phyloP scores from a whole-genome alignment of 2,329 filamentous ascomycete genomes.

The Triangularia setosa region DNA sequence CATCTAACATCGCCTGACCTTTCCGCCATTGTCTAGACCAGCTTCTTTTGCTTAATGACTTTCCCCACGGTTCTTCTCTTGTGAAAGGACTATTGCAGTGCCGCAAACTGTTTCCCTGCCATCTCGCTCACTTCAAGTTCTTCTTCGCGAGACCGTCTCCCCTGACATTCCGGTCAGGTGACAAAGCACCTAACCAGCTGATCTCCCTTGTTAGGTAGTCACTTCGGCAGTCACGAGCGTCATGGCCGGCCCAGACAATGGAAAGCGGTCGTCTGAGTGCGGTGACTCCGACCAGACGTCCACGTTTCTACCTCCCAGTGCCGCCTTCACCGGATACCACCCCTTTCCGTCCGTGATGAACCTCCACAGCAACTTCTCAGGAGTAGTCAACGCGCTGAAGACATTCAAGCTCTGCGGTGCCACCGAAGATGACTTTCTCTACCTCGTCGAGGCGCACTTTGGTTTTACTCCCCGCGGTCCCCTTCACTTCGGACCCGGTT shows the following conservation, averaged over 20 bases:
- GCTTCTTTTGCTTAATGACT: not conserved
- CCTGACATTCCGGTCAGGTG: not conserved
- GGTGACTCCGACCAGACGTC: not conserved
- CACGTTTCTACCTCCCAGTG: not conserved
- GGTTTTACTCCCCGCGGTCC: conserved; percentile 12
- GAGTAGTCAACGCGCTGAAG: conserved; percentile 3
- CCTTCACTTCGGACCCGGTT: conserved; percentile 15
- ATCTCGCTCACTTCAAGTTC: conserved; percentile 1
- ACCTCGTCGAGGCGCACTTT: conserved; percentile 14
- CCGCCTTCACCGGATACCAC: conserved; percentile 8
- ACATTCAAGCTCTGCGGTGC: conserved; percentile 16
- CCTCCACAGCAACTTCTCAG: conserved; percentile 9
- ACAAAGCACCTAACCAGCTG: not conserved
- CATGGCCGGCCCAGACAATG: not conserved
- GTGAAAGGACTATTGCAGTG: not conserved
- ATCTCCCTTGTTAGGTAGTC: not conserved
- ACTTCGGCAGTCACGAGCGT: not conserved
- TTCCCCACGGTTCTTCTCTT: not conserved
- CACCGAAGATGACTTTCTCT: conserved; percentile 8
- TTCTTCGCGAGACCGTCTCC: not conserved
- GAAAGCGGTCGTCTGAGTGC: not conserved
- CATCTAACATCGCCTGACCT: not conserved
- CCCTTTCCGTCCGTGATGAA: conserved; percentile 15
- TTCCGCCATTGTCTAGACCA: not conserved
- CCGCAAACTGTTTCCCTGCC: not conserved